Evolutionary conservation across 192 early-diverging fungal species (phyloP).

Genomic region (Gigaspora rosea): DNA sequence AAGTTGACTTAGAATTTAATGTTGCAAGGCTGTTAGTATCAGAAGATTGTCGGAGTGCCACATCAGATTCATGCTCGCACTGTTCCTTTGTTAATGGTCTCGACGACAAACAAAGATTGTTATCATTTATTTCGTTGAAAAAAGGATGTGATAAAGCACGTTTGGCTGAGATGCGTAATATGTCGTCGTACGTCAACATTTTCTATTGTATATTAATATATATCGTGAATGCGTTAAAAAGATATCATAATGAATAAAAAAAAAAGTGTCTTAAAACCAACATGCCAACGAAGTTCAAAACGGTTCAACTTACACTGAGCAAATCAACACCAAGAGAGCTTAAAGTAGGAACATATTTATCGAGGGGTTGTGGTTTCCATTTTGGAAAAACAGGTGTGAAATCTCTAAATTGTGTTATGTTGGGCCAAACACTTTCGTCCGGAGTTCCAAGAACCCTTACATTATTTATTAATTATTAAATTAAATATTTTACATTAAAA

Average conservation of each 20-base stretch:
- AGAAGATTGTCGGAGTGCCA: too few relatives aligned
- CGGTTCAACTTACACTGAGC: constrained; percentile 34
- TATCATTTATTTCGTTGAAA: not conserved
- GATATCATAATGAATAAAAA: not conserved
- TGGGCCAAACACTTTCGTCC: constrained; percentile 65
- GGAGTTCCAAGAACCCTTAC: constrained; percentile 66
- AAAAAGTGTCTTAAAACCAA: not conserved
- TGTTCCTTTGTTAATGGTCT: too few relatives aligned
- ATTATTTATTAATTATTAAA: constrained; percentile 63
- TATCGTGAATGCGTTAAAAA: too few relatives aligned
- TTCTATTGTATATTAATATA: constrained; percentile 28
- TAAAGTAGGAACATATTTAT: constrained; percentile 69
- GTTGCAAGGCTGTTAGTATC: too few relatives aligned
- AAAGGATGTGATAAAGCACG: constrained; percentile 41
- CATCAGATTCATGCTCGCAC: too few relatives aligned
- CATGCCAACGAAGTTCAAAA: not conserved
- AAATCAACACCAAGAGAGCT: constrained; percentile 65
- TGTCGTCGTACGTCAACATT: constrained; percentile 77
- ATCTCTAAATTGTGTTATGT: constrained; percentile 49
- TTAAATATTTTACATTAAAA: constrained; percentile 45
- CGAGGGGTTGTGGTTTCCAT: constrained; percentile 61
- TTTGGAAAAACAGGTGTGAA: constrained; percentile 55
- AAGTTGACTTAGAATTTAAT: too few relatives aligned
- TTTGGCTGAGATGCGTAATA: constrained; percentile 81
- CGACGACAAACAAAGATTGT: too few relatives aligned